Evolutionary conservation across 441 rosid genomes (phyloP).

Genomic region (Erysimum pusillum): DNA sequence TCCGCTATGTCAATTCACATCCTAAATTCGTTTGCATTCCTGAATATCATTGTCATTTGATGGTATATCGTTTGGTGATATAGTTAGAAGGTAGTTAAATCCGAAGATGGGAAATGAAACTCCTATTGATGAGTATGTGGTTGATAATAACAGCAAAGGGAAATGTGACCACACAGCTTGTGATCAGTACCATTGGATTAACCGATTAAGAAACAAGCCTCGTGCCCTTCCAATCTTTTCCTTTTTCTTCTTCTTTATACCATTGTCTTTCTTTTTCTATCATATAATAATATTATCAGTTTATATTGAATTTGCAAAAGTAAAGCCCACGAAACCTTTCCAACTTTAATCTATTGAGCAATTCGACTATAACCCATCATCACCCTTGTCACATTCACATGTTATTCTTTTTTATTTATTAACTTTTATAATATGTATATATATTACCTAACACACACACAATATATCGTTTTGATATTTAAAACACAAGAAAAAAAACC

Average conservation of each 20-base stretch:
- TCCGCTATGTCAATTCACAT: constrained; percentile 5
- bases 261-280: constrained; percentile 33
- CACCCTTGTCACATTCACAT: constrained; percentile 46
- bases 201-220: constrained; percentile 73
- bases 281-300: constrained; percentile 13
- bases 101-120: constrained; percentile 14
- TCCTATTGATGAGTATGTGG: constrained; percentile 27
- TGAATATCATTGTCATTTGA: constrained; percentile 30
- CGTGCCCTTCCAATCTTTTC: constrained; percentile 63
- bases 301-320: constrained; percentile 49
- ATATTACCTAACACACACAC: neutral
- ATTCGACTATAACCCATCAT: constrained; percentile 45
- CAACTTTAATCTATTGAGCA: constrained; percentile 45
- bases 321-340: constrained; percentile 59
- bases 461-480: neutral
- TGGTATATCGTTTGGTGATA: constrained; percentile 37
- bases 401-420: neutral
- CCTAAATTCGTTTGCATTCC: constrained; percentile 30
- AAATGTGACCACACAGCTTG: constrained; percentile 47
- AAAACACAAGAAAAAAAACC: neutral
- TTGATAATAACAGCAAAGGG: constrained; percentile 36
- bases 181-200: constrained; percentile 52
- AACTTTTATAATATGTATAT: neutral
- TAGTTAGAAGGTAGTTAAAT: constrained; percentile 39
- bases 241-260: constrained; percentile 42